Evolutionary conservation across 768 basidiomycete genomes (phyloP).

Genomic region (Xerocomellus chrysenteron): DNA sequence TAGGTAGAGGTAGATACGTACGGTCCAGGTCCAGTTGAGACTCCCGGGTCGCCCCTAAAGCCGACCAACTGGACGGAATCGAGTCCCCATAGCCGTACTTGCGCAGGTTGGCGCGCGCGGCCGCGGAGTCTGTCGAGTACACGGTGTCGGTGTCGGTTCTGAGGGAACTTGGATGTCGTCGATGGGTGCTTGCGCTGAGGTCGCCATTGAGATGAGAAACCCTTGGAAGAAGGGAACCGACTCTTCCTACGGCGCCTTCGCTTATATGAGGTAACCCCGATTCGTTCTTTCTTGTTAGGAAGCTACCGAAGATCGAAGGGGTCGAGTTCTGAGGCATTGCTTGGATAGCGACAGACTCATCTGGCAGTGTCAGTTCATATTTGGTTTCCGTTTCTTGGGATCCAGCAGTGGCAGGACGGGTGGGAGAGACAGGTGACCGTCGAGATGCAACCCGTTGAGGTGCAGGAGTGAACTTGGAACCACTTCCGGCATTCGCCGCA

Average conservation of each 20-base stretch:
- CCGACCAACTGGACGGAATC: slow-evolving; percentile 27
- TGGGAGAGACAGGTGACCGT: slow-evolving; percentile 7
- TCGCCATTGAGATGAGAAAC: slow-evolving; percentile 7
- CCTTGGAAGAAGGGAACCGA: not conserved
- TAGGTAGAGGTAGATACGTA: slow-evolving; percentile 1
- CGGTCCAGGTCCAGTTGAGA: slow-evolving; percentile 17
- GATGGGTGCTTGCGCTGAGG: not conserved
- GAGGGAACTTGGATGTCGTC: slow-evolving; percentile 1
- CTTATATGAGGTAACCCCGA: not conserved
- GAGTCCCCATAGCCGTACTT: slow-evolving; percentile 24
- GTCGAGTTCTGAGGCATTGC: not conserved
- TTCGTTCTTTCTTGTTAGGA: not conserved
- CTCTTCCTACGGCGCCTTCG: not conserved
- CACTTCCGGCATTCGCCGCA: not conserved
- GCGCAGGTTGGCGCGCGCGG: slow-evolving; percentile 22
- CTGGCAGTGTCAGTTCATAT: not conserved
- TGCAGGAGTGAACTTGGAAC: slow-evolving; percentile 23
- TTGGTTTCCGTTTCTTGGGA: not conserved
- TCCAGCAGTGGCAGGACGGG: not conserved
- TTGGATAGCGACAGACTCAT: not conserved
- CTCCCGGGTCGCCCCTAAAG: slow-evolving; percentile 10
- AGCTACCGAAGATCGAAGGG: not conserved
- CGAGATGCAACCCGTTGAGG: slow-evolving; percentile 19
- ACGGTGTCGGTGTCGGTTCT: slow-evolving; percentile 19
- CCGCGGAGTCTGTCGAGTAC: slow-evolving; percentile 27